A percentile compares a stretch with the other conserved stretches of the same genome.
phyloP scores from a whole-genome alignment of 495 filamentous ascomycete genomes.

The Parathielavia hyrcaniae region DNA sequence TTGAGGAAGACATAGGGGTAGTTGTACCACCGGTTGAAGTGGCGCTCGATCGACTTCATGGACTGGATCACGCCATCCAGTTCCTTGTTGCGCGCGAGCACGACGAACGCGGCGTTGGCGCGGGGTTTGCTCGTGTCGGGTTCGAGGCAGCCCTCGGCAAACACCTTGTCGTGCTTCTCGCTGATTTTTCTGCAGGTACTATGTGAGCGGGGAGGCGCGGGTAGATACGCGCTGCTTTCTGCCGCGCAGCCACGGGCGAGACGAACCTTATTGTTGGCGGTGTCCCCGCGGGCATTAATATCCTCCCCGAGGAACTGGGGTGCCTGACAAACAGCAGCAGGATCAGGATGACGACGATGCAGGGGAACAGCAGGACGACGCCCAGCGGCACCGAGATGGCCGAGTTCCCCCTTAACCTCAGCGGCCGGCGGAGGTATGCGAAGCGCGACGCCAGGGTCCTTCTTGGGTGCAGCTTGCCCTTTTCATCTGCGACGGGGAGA shows the following conservation, averaged over 20 bases:
- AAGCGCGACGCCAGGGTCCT: constrained; percentile 47
- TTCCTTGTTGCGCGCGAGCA: constrained; percentile 94
- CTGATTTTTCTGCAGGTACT: constrained; percentile 72
- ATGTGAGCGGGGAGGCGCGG: constrained; percentile 9
- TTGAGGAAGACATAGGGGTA: constrained; percentile 99
- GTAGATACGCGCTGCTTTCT: neutral
- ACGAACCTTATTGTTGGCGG: constrained; percentile 84
- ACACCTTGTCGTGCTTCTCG: constrained; percentile 94
- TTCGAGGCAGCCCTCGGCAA: constrained; percentile 80
- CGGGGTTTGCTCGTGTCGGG: constrained; percentile 57
- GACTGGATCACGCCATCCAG: constrained; percentile 93
- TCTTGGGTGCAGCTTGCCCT: constrained; percentile 31
- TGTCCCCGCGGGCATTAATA: constrained; percentile 81
- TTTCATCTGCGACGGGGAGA: constrained; percentile 44
- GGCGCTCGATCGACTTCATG: constrained; percentile 93
- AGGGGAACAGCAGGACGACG: constrained; percentile 86
- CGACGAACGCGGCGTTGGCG: constrained; percentile 92
- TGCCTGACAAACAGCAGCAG: constrained; percentile 84
- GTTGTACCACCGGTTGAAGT: constrained; percentile 99
- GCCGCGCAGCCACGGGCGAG: neutral
- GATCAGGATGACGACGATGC: constrained; percentile 86
- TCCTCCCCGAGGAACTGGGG: constrained; percentile 72
- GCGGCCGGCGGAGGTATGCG: constrained; percentile 79
- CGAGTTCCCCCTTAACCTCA: constrained; percentile 90
- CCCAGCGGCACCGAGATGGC: constrained; percentile 90